Percentiles rank a stretch among this genome's conserved stretches.
Conservation (phyloP, 768 basidiomycete genomes). For the Mycena filopes region DNA sequence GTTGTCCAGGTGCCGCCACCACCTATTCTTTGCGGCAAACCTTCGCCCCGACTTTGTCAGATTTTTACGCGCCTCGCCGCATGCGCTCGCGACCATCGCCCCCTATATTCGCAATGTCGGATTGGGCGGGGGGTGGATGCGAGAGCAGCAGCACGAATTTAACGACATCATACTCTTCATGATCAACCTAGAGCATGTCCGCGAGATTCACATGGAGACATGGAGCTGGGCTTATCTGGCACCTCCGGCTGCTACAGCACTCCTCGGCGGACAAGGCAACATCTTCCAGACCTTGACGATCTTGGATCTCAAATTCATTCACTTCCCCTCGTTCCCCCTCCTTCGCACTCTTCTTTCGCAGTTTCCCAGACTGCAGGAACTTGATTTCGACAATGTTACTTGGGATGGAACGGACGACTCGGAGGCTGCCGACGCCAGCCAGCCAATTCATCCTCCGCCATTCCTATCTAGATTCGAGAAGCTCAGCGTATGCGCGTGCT, state of each 20-base stretch:
- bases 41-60: constrained; percentile 41
- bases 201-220: constrained; percentile 39
- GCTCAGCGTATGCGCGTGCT: constrained; percentile 47
- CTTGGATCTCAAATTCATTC: constrained; percentile 51
- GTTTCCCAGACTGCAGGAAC: constrained; percentile 61
- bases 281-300: constrained; percentile 60
- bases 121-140: constrained; percentile 41
- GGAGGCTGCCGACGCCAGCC: constrained; percentile 41
- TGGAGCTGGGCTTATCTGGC: constrained; percentile 38
- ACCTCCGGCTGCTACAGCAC: constrained; percentile 42
- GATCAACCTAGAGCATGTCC: constrained; percentile 33
- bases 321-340: constrained; percentile 56
- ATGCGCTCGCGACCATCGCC: constrained; percentile 38
- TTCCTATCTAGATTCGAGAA: constrained; percentile 46
- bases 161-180: constrained; percentile 37
- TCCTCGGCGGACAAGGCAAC: constrained; percentile 57
- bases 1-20: constrained; percentile 44
- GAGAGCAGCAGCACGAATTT: constrained; percentile 31
- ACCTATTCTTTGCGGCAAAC: constrained; percentile 46
- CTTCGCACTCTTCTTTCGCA: constrained; percentile 57
- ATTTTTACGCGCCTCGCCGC: constrained; percentile 41
- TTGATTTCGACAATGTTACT: constrained; percentile 57
- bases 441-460: constrained; percentile 45
- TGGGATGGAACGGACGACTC: constrained; percentile 57
- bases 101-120: constrained; percentile 45